phyloP scores from a whole-genome alignment of 2,329 filamentous ascomycete species.

The Hymenoscyphus albidus region DNA sequence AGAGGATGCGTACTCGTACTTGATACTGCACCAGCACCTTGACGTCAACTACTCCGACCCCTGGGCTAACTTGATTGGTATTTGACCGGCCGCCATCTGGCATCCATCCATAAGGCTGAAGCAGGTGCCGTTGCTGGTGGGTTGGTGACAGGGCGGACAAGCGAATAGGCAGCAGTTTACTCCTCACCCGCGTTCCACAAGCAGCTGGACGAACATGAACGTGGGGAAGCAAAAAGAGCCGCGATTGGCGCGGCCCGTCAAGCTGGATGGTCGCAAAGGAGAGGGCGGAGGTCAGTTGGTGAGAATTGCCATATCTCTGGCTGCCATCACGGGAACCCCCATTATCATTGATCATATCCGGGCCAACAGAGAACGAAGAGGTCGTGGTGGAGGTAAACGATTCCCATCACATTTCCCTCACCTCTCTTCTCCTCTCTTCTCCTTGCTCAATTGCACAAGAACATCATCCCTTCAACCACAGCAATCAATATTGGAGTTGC shows the following conservation, averaged over 20 bases:
- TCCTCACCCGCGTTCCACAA: background rate
- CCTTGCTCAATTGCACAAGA: background rate
- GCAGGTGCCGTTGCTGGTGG: background rate
- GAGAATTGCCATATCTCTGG: slow-evolving; percentile 51
- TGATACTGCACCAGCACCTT: background rate
- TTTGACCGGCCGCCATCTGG: background rate
- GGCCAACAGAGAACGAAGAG: slow-evolving; percentile 45
- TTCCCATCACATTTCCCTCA: background rate
- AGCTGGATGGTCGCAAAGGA: slow-evolving; percentile 53
- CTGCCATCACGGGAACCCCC: slow-evolving; percentile 51
- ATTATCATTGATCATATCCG: slow-evolving; percentile 53
- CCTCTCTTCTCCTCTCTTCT: background rate
- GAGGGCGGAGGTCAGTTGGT: slow-evolving; percentile 62
- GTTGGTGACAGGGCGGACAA: slow-evolving; percentile 12
- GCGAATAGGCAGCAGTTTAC: slow-evolving; percentile 10
- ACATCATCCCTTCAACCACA: background rate
- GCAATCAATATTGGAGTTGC: background rate
- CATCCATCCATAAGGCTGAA: slow-evolving; percentile 8
- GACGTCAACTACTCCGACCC: background rate
- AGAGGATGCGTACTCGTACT: too few species aligned
- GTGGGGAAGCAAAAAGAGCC: background rate
- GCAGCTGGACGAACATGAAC: background rate
- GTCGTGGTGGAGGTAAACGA: slow-evolving; percentile 25
- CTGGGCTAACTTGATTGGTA: background rate
- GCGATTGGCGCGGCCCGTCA: slow-evolving; percentile 33